Evolutionary conservation across 768 basidiomycete genomes (phyloP).

Genomic region (Tylopilus subfusipes): DNA sequence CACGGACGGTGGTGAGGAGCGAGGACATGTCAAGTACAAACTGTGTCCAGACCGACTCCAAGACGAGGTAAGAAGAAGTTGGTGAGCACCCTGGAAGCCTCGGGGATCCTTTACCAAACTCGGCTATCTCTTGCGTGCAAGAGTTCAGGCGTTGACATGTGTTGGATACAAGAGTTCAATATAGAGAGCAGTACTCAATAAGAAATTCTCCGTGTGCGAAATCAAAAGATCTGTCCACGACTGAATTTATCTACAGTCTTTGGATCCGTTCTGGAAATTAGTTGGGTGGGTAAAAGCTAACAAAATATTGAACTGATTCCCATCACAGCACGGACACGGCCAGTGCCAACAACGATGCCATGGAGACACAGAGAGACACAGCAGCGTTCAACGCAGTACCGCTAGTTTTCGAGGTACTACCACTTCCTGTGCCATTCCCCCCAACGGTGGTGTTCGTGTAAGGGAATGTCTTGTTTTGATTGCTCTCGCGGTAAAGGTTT

Average conservation of each 20-base stretch:
- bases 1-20: conserved; percentile 43
- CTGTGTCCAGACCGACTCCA: not conserved
- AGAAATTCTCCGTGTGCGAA: conserved; percentile 5
- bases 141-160: not conserved
- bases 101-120: not conserved
- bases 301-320: not conserved
- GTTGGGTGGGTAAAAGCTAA: conserved; percentile 10
- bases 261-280: conserved; percentile 22
- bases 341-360: conserved; percentile 14
- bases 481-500: conserved; percentile 84
- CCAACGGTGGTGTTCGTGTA: conserved; percentile 36
- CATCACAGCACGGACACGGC: conserved; percentile 16
- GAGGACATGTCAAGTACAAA: conserved; percentile 36
- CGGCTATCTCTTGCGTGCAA: conserved; percentile 8
- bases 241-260: conserved; percentile 20
- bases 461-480: conserved; percentile 66
- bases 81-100: not conserved
- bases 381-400: conserved; percentile 11
- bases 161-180: conserved; percentile 10
- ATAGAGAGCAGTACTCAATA: not conserved
- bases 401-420: conserved; percentile 1
- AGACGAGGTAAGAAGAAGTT: not conserved
- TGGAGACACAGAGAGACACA: conserved; percentile 11
- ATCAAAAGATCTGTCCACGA: conserved; percentile 13
- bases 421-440: conserved; percentile 6